Evolutionary conservation across 1,284 basidiomycete species (phyloP), one percentile per base, ranked within the genome.

Genomic region (Heterobasidion occidentale): DNA sequence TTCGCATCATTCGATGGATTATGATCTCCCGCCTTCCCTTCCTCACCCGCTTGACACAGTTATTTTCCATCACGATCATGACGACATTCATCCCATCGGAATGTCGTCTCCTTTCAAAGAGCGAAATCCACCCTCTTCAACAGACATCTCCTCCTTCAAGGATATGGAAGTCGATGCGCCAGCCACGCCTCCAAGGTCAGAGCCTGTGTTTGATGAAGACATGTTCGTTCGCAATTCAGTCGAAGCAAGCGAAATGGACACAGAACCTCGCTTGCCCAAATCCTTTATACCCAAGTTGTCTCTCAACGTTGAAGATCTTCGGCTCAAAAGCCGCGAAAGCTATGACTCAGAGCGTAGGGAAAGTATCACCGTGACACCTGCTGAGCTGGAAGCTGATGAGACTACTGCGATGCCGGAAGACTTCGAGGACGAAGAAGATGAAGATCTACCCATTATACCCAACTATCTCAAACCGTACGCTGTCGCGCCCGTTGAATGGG

Each of bases 401-500:
- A n/a, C 38, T 11, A 9, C 38, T n/a, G 38, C n/a, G 3, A 4
- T 12, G n/a, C 38, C 11, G n/a, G 38, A 42, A 42, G 38, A 42
- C 19, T 20, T 15, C 7, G 60, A 61, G 7, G 61, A 58, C 2
- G 58, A 64, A 17, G 61, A 65, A 34, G 62, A 57, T n/a, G 65
- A 61, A 20, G 58, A 60, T 47, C 63, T 68, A 52, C 56, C 61
- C 8, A 64, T 61, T 12, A 72, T 87, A 52, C 83, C 85, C 7
- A 73, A 74, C 14, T 84, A 90, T 61, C 72, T 90, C 36, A 77
- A 76, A 53, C 77, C 81, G 0, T 90, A 81, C 59, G 83, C 86
- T 12, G 84, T 87, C 33, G 79, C 84, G 2, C 82, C 80, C 2
- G 79, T 89, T 4, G 75, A 84, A 20, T 86, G 85, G 82, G 75